Evolutionary conservation across 352 stramenopile genomes (phyloP), one percentile per base, ranked within the genome.

Genomic region (Pseudoperonospora humuli): DNA sequence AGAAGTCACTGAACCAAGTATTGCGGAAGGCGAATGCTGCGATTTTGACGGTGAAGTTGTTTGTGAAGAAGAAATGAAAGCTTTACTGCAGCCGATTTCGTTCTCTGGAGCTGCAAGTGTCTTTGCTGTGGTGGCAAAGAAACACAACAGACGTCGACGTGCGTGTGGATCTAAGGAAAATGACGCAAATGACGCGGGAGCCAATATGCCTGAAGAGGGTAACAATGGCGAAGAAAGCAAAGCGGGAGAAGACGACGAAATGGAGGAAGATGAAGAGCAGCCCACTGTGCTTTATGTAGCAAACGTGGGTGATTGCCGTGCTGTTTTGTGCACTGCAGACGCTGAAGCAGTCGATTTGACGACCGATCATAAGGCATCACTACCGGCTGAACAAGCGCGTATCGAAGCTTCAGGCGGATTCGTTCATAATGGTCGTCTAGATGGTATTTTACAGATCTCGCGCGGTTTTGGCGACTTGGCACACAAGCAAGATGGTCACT

Each of bases 291-390:
- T 96, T 41, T 86, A 90, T 47, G 61, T 96, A 13, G 86, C 80
- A 1, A 91, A 96, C 39, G 70, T 96, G 9, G 87, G 87, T 17
- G 87, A 96, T 42, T 96, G 84, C 41, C 87, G 87, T 27, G 83
- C 82, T 8, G 86, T 96, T 35, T 49, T 96, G 21, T 88, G 75
- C 38, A 84, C 78, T 13, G 63, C 51, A n/a, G 56, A 83, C 7
- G 85, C 83, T 3, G 7, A 71, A 13, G 85, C 86, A 3, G 40
- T 93, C 6, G 77, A 92, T 32, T 55, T 96, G 37, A 95, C 78
- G 6, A 76, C 72, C 25, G 86, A 96, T 45, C 86, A 96, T 69
- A 95, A 95, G 59, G 79, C 85, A 0, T 84, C 68, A 23, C 42
- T 87, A 31, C 66, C 81, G 0, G 67, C 67, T 2, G 86, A 96